Percentiles rank a stretch among this genome's conserved stretches.
Conservation (phyloP, 495 filamentous ascomycete species). For the Lasiosphaeria hispida region DNA sequence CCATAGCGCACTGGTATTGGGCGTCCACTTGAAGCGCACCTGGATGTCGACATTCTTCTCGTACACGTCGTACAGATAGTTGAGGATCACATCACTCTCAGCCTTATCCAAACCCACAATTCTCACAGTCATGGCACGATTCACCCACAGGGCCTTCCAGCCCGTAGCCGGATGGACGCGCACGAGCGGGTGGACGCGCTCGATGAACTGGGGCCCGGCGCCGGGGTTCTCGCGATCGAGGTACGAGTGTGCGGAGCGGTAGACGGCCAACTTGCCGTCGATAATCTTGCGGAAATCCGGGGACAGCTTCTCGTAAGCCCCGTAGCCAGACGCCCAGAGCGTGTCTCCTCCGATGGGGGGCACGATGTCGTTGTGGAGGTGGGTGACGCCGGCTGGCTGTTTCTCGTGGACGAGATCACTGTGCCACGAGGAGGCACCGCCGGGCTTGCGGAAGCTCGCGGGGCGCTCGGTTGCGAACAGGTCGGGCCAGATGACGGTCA, state of each 20-base stretch:
- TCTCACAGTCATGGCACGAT: slow-evolving; percentile 75
- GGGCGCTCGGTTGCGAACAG: slow-evolving; percentile 54
- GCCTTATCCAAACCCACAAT: slow-evolving; percentile 71
- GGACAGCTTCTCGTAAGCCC: slow-evolving; percentile 69
- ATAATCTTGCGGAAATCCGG: slow-evolving; percentile 68
- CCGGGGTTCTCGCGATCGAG: slow-evolving; percentile 61
- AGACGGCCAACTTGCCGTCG: slow-evolving; percentile 65
- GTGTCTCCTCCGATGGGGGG: slow-evolving; percentile 67
- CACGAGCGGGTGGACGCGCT: slow-evolving; percentile 66
- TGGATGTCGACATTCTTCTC: slow-evolving; percentile 61
- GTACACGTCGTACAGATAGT: slow-evolving; percentile 64
- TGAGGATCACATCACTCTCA: slow-evolving; percentile 66
- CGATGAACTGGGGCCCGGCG: slow-evolving; percentile 60
- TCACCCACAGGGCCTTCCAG: slow-evolving; percentile 76
- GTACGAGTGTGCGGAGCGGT: slow-evolving; percentile 64
- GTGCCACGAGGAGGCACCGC: slow-evolving; percentile 66
- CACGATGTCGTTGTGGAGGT: slow-evolving; percentile 66
- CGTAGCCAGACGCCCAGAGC: slow-evolving; percentile 68
- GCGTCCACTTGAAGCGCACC: slow-evolving; percentile 70
- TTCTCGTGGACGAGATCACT: slow-evolving; percentile 68
- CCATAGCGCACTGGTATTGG: slow-evolving; percentile 71
- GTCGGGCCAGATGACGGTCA: slow-evolving; percentile 67
- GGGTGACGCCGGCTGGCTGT: slow-evolving; percentile 68
- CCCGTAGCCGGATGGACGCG: slow-evolving; percentile 72
- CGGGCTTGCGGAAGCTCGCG: slow-evolving; percentile 61